Percentiles rank a stretch among this genome's conserved stretches.
Conservation (phyloP, 1,139 yeast genomes). For the Pichia sp. region DNA sequence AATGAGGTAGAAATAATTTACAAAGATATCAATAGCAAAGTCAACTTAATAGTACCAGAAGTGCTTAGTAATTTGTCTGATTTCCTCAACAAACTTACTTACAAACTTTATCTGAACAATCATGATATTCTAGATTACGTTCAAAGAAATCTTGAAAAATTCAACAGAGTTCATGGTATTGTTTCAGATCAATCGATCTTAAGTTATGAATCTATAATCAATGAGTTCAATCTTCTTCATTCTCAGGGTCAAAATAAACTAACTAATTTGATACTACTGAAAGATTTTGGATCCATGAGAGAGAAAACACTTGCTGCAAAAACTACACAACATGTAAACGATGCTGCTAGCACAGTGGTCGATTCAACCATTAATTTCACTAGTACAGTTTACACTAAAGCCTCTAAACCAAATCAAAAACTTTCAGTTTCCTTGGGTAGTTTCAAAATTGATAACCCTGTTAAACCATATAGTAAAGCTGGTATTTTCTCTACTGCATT, state of each 20-base stretch:
- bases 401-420: slow-evolving; percentile 26
- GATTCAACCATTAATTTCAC: slow-evolving; percentile 25
- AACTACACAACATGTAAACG: slow-evolving; percentile 22
- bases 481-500: slow-evolving; percentile 26
- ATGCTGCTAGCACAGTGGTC: slow-evolving; percentile 23
- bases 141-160: slow-evolving; percentile 29
- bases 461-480: slow-evolving; percentile 22
- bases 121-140: slow-evolving; percentile 29
- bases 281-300: slow-evolving; percentile 24
- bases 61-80: slow-evolving; percentile 41
- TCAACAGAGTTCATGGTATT: slow-evolving; percentile 36
- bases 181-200: slow-evolving; percentile 13
- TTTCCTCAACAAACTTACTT: slow-evolving; percentile 38
- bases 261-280: slow-evolving; percentile 31
- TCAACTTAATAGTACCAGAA: slow-evolving; percentile 40
- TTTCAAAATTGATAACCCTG: slow-evolving; percentile 28
- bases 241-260: slow-evolving; percentile 30
- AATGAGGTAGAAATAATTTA: slow-evolving; percentile 31
- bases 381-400: slow-evolving; percentile 26
- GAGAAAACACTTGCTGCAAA: slow-evolving; percentile 22
- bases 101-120: slow-evolving; percentile 31
- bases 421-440: slow-evolving; percentile 19
- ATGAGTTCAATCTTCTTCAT: slow-evolving; percentile 27
- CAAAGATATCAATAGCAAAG: slow-evolving; percentile 35
- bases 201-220: slow-evolving; percentile 18